Base-by-base conservation (phyloP, 176 grass and related monocot species). In the Oryza australiensis region DNA sequence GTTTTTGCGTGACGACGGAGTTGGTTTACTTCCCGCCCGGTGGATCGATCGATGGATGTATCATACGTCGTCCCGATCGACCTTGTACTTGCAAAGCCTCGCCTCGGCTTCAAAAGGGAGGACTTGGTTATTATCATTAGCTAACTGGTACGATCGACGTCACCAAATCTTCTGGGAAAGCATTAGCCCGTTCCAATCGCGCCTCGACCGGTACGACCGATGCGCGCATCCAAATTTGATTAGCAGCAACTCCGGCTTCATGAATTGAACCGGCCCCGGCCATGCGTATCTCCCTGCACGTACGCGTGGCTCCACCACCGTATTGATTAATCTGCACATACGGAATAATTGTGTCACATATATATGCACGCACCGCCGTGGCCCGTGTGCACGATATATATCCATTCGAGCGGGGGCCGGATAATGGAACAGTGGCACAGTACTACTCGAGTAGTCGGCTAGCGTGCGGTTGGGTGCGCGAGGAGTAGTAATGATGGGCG, bases 131-230 rank as follows among this genome's bases (percentile, higher is more conserved):
- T 59, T 22, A 59, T 59, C 7, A 23, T n/a, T 9, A 23, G 22
- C 53, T 59, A 59, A 59, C 71, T 13, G 0, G 72, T 7, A 55
- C 48, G 28, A 23, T 12, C 38, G 65, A 35, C 24, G 72, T 64
- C 83, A 64, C 75, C 83, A 14, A 49, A 78, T 70, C 66, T 2
- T 66, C 9, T 48, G 83, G 75, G 75, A n/a, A 79, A 85, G 62
- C 18, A 35, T 26, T 1, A 40, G 3, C 0, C 34, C 23, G 64
- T 55, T 38, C 55, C 76, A 69, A 57, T n/a, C 46, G 46, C 66
- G 53, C 37, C 26, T 11, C 45, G 5, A 48, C 13, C 51, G 24
- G 15, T 20, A 49, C 75, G n/a, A n/a, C n/a, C n/a, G n/a, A n/a
- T n/a, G n/a, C 10, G 11, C 42, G 2, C 2, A 45, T 45, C 42